Evolutionary conservation across 192 early-diverging fungal genomes (phyloP).

Genomic region (Backusella sp.): DNA sequence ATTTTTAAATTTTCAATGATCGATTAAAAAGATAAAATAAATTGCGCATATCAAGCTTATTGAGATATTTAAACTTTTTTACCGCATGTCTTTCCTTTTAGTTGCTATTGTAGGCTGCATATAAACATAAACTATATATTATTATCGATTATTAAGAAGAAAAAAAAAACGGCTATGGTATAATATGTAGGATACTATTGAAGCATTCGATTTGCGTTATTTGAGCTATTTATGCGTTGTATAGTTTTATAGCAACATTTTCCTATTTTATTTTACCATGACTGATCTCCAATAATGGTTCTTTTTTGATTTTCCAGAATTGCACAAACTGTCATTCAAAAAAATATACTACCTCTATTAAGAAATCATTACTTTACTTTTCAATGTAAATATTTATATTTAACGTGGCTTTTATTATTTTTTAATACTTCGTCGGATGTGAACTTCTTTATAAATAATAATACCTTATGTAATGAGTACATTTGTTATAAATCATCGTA

Average conservation of each 20-base stretch:
- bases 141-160: background rate
- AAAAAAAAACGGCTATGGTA: background rate
- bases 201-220: background rate
- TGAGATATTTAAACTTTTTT: background rate
- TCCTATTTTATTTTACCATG: background rate
- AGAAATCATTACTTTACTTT: background rate
- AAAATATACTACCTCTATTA: background rate
- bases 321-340: background rate
- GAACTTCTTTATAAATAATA: background rate
- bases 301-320: slow-evolving; percentile 3
- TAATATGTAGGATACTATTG: background rate
- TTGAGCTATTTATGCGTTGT: background rate
- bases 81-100: too few relatives aligned
- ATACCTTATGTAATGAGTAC: background rate
- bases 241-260: background rate
- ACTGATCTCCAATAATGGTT: background rate
- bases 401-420: background rate
- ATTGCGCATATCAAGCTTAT: background rate
- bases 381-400: background rate
- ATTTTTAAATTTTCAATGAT: background rate
- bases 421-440: background rate
- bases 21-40: background rate
- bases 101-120: background rate
- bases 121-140: background rate
- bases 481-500: background rate